Evolutionary conservation across 129 eudicot genomes (phyloP), one percentile per base, ranked within the genome.

Genomic region (Tanacetum coccineum): DNA sequence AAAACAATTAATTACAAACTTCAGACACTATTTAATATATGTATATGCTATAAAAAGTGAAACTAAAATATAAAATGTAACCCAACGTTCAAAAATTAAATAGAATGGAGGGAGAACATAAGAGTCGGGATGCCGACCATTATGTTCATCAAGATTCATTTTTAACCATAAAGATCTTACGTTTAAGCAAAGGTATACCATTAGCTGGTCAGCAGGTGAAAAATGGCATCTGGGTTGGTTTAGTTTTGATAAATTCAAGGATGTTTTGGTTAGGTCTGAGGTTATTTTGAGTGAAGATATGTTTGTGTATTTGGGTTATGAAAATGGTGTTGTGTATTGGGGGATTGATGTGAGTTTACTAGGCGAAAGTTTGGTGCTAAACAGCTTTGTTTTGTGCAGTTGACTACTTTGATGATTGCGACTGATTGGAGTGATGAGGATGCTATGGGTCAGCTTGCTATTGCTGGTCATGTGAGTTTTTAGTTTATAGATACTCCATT

Each of bases 381-480:
- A 52, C 68, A 63, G 12, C 65, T 88, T 42, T 83, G 79, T 73
- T 92, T 92, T 74, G 96, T 92, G 78, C 95, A 92, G 71, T 61
- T 86, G 77, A 92, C 94, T 86, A 93, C 96, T 75, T 76, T 93
- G 64, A 93, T 93, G 98, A 95, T 93, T 56, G 98, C 98, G n/a
- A 82, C 96, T 70, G 98, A 88, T 81, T 88, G 95, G 98, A 70
- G 81, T 44, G 89, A 93, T 76, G 60, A 74, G 21, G 39, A 17
- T 32, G 88, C 90, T 59, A 88, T 92, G 96, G 95, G 76, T 40
- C 78, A 93, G 9, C 91, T 93, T 69, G 96, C 96, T 66, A 64
- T 88, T 44, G 98, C 98, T 69, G 96, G 98, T 22, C 95, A 93
- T 80, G 98, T 92, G 73, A 78, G 95, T 74, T 46, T 11, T 32